Percentiles rank a stretch among this genome's conserved stretches.
Conservation (phyloP, 2,329 filamentous ascomycete genomes). For the Aspergillus neotritici region DNA sequence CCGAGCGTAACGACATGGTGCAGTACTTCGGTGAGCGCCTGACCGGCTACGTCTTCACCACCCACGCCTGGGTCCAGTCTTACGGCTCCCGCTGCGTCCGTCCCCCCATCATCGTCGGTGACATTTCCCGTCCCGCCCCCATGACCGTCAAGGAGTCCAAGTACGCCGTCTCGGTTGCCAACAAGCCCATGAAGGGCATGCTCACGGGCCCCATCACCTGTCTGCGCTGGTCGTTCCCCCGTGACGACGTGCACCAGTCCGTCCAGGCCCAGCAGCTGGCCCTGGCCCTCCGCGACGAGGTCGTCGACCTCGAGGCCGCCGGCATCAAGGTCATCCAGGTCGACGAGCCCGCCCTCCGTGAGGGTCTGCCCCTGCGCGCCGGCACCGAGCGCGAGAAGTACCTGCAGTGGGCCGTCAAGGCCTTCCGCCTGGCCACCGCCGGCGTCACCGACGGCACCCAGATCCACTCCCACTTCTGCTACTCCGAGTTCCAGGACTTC, state of each 20-base stretch:
- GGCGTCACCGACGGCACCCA: constrained; percentile 94
- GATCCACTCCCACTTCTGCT: constrained; percentile 99
- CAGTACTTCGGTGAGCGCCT: constrained; percentile 99
- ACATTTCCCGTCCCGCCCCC: constrained; percentile 90
- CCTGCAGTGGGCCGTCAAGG: constrained; percentile 94
- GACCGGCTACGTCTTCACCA: constrained; percentile 96
- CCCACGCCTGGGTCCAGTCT: constrained; percentile 96
- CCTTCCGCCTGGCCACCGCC: constrained; percentile 91
- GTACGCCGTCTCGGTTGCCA: constrained; percentile 91
- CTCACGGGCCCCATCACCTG: constrained; percentile 98
- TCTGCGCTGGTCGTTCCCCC: constrained; percentile 98
- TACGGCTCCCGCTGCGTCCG: constrained; percentile 98
- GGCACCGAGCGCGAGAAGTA: constrained; percentile 95
- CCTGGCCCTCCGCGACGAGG: constrained; percentile 96
- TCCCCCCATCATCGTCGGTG: constrained; percentile 96
- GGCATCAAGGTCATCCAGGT: constrained; percentile 98
- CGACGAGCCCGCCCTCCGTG: constrained; percentile 97
- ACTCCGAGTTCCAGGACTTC: constrained; percentile 99
- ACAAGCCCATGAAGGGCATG: constrained; percentile 99
- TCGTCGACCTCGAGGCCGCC: constrained; percentile 93
- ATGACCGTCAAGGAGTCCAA: constrained; percentile 99
- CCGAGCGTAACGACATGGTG: constrained; percentile 99
- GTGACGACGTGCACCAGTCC: constrained; percentile 98
- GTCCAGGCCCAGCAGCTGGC: constrained; percentile 98
- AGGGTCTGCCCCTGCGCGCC: constrained; percentile 93